phyloP scores from a whole-genome alignment of 2,329 filamentous ascomycete species.

The Seiridium cupressi region DNA sequence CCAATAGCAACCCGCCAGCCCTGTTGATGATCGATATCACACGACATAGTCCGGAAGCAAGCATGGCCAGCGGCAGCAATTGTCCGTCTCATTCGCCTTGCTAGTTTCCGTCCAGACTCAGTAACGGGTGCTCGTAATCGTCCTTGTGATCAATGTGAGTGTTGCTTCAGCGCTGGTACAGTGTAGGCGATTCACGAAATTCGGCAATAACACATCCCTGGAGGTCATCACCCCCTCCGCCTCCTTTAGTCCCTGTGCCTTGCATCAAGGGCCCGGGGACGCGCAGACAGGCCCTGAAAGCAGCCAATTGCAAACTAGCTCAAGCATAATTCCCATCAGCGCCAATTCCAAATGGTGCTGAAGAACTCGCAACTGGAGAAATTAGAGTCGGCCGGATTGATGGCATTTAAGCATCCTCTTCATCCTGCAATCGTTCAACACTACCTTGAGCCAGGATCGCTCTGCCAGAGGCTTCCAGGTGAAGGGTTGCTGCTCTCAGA shows the following conservation, averaged over 20 bases:
- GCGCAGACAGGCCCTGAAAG: not conserved
- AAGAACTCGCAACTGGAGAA: not conserved
- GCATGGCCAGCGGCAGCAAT: not conserved
- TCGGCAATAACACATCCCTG: not conserved
- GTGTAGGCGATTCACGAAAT: not conserved
- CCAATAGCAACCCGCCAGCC: not conserved
- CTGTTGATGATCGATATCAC: not conserved
- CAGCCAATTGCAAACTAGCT: not conserved
- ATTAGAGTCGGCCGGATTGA: not conserved
- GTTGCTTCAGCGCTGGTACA: not conserved
- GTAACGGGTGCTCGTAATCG: not conserved
- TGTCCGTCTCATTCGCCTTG: not conserved
- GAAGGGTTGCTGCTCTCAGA: no score
- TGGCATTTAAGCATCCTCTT: not conserved
- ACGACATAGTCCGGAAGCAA: not conserved
- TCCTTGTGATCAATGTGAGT: no score
- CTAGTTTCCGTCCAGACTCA: not conserved
- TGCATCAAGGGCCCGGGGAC: conserved; percentile 1
- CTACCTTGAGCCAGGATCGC: not conserved
- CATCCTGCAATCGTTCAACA: not conserved
- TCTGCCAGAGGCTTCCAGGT: not conserved
- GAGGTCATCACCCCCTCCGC: not conserved
- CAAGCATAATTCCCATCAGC: not conserved
- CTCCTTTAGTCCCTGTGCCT: conserved; percentile 1
- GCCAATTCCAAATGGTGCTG: not conserved